These are phyloP conservation scores for Pontederia crassipes DNA, from an alignment of 176 grass and related monocot genomes.

Conservation along the genomic window DNA sequence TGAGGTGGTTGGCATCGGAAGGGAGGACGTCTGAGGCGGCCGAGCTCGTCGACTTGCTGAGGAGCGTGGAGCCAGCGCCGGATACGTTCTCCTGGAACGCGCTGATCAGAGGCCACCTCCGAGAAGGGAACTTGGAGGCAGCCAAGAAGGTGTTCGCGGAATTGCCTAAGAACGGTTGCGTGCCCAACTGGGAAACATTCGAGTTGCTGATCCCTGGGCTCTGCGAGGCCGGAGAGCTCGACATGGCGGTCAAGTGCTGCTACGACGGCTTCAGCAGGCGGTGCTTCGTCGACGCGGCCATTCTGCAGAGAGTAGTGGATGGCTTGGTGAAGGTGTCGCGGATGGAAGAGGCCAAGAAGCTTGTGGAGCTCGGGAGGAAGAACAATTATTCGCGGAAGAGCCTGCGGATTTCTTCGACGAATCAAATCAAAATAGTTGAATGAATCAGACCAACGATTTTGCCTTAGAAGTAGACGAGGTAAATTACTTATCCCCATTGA, in stretches of 20 bases:
- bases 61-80: conserved; percentile 36
- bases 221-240: conserved; percentile 36
- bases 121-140: conserved; percentile 37
- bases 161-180: conserved; percentile 33
- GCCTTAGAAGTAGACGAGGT: no score
- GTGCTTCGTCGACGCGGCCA: conserved; percentile 4
- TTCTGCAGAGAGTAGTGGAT: conserved; percentile 44
- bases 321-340: conserved; percentile 29
- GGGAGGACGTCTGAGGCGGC: conserved; percentile 28
- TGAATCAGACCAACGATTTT: no score
- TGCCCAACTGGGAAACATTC: conserved; percentile 38
- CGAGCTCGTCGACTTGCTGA: conserved; percentile 33
- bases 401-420: conserved; percentile 19
- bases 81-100: conserved; percentile 47
- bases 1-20: conserved; percentile 31
- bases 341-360: conserved; percentile 32
- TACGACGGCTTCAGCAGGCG: conserved; percentile 27
- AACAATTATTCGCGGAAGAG: conserved; percentile 27
- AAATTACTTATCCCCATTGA: no score
- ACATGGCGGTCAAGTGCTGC: conserved; percentile 36
- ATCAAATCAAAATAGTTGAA: neutral
- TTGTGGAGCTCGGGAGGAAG: conserved; percentile 26
- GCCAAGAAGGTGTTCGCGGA: conserved; percentile 38
- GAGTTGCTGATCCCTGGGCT: conserved; percentile 30
- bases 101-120: conserved; percentile 35